phyloP scores from a whole-genome alignment of 2,329 filamentous ascomycete genomes.

The Nakataea oryzae region DNA sequence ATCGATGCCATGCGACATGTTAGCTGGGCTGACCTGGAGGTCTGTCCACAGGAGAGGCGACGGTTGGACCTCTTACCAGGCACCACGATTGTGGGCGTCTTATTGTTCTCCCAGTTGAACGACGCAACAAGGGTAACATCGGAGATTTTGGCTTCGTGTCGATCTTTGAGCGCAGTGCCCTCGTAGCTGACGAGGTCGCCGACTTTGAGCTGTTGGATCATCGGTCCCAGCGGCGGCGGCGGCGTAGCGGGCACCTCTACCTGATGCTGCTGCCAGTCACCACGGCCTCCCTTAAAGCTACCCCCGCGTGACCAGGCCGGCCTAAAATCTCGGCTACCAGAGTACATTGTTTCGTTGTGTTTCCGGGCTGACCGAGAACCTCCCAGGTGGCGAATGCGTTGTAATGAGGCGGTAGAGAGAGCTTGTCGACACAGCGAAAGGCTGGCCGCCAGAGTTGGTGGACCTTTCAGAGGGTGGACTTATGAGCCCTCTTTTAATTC shows the following conservation, averaged over 20 bases:
- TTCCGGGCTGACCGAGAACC: neutral
- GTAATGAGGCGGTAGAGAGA: neutral
- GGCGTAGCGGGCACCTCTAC: conserved; percentile 2
- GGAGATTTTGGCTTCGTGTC: conserved; percentile 11
- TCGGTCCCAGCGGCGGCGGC: conserved; percentile 11
- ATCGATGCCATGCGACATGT: neutral
- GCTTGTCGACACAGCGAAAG: neutral
- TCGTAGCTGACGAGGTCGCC: conserved; percentile 8
- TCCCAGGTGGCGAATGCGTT: neutral
- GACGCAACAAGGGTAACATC: conserved; percentile 18
- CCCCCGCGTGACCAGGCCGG: neutral
- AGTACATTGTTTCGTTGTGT: neutral
- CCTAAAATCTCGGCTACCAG: neutral
- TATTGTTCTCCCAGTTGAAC: conserved; percentile 24
- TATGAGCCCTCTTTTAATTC: neutral
- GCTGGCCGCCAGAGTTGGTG: neutral
- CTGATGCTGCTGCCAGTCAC: neutral
- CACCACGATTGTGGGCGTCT: conserved; percentile 16
- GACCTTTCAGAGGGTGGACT: neutral
- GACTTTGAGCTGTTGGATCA: conserved; percentile 9
- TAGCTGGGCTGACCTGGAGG: neutral
- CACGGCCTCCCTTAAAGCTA: neutral
- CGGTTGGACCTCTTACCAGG: conserved; percentile 16
- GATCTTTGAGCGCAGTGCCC: conserved; percentile 5
- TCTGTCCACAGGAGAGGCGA: neutral